Conservation (phyloP, 73 alveolate genomes). For the Effrenium voratum region DNA sequence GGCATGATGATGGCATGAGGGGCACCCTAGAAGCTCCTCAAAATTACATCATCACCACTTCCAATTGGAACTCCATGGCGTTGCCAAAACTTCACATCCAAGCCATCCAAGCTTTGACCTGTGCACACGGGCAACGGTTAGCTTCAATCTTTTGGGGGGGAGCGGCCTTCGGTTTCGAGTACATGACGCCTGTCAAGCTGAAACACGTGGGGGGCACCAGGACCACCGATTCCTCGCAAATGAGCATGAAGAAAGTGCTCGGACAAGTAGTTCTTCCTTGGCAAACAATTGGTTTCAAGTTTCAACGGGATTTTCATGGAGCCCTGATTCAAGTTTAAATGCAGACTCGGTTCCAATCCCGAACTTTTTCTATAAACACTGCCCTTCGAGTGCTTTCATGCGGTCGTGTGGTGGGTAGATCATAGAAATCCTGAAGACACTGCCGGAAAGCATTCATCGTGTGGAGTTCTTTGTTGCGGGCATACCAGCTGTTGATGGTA, state of each 20-base stretch:
- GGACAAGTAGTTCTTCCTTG: neutral
- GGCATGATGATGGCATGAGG: neutral
- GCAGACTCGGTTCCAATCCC: neutral
- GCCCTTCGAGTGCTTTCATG: neutral
- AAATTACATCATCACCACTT: neutral
- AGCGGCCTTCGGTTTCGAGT: neutral
- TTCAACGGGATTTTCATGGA: neutral
- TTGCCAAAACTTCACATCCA: neutral
- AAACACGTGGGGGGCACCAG: constrained; percentile 38
- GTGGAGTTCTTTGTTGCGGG: neutral
- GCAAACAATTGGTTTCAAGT: neutral
- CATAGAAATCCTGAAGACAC: neutral
- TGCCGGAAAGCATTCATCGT: neutral
- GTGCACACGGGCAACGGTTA: neutral
- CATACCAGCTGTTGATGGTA: neutral
- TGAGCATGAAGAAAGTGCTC: neutral
- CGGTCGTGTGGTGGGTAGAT: neutral
- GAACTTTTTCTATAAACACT: neutral
- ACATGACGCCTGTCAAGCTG: neutral
- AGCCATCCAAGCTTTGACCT: neutral
- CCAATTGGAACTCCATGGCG: neutral
- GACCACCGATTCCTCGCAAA: constrained; percentile 1
- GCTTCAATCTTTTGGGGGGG: too few species aligned
- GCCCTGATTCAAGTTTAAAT: neutral
- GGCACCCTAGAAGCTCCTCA: neutral